Base-by-base conservation (phyloP, 2,329 filamentous ascomycete genomes). In the Fusarium falciforme region DNA sequence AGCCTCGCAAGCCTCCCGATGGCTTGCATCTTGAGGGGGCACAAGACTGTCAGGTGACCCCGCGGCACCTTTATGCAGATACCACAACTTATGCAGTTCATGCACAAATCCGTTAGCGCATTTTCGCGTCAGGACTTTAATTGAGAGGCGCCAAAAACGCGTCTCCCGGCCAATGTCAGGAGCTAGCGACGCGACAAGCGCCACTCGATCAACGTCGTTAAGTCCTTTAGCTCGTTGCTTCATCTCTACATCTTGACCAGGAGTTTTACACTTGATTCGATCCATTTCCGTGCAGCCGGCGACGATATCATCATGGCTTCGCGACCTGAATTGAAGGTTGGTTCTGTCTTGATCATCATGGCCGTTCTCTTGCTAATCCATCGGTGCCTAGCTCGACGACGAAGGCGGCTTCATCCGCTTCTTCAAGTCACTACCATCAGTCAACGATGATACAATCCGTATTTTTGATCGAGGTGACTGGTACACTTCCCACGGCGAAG, bases 341-440 rank as follows among this genome's bases (percentile, higher is more conserved):
- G 67, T 68, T 9, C 12, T 31, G 20, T 22, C n/a, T 20, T 29
- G 55, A 33, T 42, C 16, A n/a, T 12, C 16, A 11, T 27, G 2
- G 6, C 12, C 9, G 2, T 8, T 33, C 49, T 12, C 17, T 2
- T 29, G 54, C 71, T 47, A 20, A 77, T 64, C 27, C 72, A 16
- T 57, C 31, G 31, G 1, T 36, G 35, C 38, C 22, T 16, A 95
- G 93, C 94, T 98, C 81, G 97, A 99, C 80, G 96, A 99, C 81
- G 96, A 99, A 86, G 92, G 93, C 80, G 95, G 96, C 76, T 99
- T 99, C 87, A 98, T 98, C 85, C 94, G 93, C 77, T 97, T 95
- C 85, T 99, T 97, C 87, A 96, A 96, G 78, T 93, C 92, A n/a
- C 88, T 99, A 4, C 91, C 94, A 7, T 79, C 86, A 16, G 90